Conservation (phyloP, 805 yeast species). For the Wickerhamiella bombiphila region DNA sequence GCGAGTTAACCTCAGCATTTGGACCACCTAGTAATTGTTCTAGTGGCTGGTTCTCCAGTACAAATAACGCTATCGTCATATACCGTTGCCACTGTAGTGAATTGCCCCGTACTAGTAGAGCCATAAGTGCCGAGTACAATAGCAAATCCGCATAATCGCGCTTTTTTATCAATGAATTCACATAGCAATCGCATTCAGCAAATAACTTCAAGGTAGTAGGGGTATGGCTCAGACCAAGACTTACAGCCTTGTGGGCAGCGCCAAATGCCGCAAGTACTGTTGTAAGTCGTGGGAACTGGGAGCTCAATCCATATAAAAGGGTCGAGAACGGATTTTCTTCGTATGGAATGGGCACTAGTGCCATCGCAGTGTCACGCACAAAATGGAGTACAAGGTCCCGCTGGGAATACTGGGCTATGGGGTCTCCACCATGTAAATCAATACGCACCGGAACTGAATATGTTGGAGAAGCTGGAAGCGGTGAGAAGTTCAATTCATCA, state of each 20-base stretch:
- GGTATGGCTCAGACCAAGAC: background rate
- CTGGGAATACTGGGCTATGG: background rate
- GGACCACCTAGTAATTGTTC: slow-evolving; percentile 14
- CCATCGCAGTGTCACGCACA: slow-evolving; percentile 42
- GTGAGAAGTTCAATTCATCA: background rate
- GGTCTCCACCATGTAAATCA: too few relatives aligned
- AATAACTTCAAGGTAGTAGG: background rate
- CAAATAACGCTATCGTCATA: slow-evolving; percentile 7
- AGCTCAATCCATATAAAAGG: slow-evolving; percentile 53
- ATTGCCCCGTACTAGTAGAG: slow-evolving; percentile 12
- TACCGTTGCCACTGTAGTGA: slow-evolving; percentile 7
- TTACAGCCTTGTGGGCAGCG: slow-evolving; percentile 9
- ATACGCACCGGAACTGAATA: background rate
- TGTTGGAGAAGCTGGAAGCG: background rate
- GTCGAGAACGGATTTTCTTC: slow-evolving; percentile 51
- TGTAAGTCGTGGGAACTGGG: slow-evolving; percentile 24
- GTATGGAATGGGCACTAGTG: slow-evolving; percentile 57
- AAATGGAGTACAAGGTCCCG: slow-evolving; percentile 50
- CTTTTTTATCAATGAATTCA: background rate
- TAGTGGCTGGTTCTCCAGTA: slow-evolving; percentile 8
- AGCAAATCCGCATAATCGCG: slow-evolving; percentile 3
- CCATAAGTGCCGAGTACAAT: slow-evolving; percentile 10
- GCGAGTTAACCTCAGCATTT: slow-evolving; percentile 14
- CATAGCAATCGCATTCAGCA: background rate
- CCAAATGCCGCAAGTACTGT: slow-evolving; percentile 15